phyloP scores from a whole-genome alignment of 768 basidiomycete genomes.

The Rhodotorula kratochvilovae region DNA sequence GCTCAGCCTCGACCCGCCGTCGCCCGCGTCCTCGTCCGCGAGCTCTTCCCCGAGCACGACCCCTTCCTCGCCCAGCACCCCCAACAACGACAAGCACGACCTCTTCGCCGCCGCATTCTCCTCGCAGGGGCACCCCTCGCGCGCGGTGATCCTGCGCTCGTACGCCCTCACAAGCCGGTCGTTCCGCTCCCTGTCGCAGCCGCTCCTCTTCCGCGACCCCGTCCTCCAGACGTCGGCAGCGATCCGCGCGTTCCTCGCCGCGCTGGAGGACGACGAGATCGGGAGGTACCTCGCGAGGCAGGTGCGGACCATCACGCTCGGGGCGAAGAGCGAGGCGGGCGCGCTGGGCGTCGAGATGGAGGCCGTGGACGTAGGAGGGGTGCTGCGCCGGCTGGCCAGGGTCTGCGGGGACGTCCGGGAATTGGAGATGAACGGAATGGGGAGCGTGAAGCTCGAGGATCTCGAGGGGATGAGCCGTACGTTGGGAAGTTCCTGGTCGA shows the following conservation, averaged over 20 bases:
- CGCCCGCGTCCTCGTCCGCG: neutral
- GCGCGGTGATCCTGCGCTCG: neutral
- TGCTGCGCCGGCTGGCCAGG: neutral
- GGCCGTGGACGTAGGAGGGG: neutral
- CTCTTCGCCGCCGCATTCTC: too few species aligned
- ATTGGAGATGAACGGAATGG: neutral
- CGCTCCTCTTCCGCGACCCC: neutral
- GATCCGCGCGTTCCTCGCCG: neutral
- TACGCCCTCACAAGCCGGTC: neutral
- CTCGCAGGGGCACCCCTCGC: too few species aligned
- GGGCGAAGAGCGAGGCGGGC: neutral
- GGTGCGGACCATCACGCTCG: neutral
- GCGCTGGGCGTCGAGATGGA: neutral
- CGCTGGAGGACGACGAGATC: neutral
- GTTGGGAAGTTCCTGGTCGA: neutral
- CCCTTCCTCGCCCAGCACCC: neutral
- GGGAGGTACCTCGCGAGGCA: neutral
- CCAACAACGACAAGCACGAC: neutral
- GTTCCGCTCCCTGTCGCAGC: constrained; percentile 3
- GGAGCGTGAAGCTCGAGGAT: neutral
- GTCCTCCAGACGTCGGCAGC: neutral
- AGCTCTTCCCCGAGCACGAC: neutral
- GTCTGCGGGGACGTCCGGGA: neutral
- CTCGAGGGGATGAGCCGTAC: neutral
- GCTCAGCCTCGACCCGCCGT: neutral